A percentile compares a stretch with the other conserved stretches of the same genome.
phyloP scores from a whole-genome alignment of 306 rosid species.

The Gleditsia sinensis region DNA sequence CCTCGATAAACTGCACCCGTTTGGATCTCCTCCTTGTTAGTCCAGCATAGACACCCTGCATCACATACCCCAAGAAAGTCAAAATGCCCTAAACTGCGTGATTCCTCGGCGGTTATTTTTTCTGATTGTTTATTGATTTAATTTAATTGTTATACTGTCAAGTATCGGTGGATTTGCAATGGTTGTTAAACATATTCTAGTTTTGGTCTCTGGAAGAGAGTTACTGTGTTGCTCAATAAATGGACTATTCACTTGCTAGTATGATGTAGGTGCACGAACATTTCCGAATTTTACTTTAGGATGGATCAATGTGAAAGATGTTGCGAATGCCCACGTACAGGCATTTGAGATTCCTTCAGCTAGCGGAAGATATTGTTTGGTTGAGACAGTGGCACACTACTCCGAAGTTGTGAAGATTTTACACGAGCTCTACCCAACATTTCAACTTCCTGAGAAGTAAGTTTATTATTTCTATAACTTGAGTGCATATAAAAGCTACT shows the following conservation, averaged over 20 bases:
- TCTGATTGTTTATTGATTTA: too few relatives aligned
- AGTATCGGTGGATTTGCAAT: not conserved
- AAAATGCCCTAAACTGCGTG: too few relatives aligned
- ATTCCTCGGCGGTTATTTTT: too few relatives aligned
- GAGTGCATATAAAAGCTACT: conserved; percentile 17
- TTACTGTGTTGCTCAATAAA: not conserved
- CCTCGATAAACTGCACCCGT: too few relatives aligned
- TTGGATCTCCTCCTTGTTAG: too few relatives aligned
- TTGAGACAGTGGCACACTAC: conserved; percentile 10
- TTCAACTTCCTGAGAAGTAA: conserved; percentile 45
- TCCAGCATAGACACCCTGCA: too few relatives aligned
- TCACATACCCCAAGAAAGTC: too few relatives aligned
- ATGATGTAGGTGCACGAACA: conserved; percentile 8
- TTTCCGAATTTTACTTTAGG: not conserved
- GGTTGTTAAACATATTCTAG: too few relatives aligned
- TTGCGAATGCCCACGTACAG: conserved; percentile 11
- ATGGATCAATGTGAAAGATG: conserved; percentile 17
- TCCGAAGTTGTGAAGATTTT: conserved; percentile 6
- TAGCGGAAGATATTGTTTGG: conserved; percentile 16
- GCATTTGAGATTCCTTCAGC: conserved; percentile 11
- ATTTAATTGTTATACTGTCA: too few relatives aligned
- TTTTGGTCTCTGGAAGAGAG: too few relatives aligned
- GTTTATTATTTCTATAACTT: conserved; percentile 8
- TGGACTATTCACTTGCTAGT: not conserved
- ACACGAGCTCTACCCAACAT: not conserved